A percentile compares a stretch with the other conserved stretches of the same genome.
Conservation (phyloP, 2,329 filamentous ascomycete genomes). For the Botrytis elliptica region DNA sequence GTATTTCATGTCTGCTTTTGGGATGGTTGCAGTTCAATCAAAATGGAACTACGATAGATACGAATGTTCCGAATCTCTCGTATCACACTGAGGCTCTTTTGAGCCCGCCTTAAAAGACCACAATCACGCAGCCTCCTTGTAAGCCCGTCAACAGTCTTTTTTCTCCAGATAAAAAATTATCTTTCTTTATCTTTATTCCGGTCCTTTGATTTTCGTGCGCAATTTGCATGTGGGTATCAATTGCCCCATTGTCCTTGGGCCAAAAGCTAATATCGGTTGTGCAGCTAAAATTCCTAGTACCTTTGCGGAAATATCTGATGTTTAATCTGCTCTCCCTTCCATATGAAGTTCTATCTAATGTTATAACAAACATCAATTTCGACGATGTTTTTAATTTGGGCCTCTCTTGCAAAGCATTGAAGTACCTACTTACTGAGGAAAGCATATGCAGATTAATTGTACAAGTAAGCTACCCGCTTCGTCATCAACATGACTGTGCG, state of each 20-base stretch:
- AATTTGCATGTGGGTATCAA: not conserved
- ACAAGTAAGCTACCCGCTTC: slow-evolving; percentile 28
- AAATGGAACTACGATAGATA: not conserved
- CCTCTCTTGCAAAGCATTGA: slow-evolving; percentile 31
- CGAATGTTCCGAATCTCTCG: not conserved
- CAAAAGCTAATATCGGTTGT: not conserved
- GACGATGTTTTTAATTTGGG: slow-evolving; percentile 38
- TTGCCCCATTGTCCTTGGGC: not conserved
- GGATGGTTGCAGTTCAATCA: not conserved
- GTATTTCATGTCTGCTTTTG: not conserved
- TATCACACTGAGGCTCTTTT: slow-evolving; percentile 1
- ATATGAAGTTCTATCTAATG: slow-evolving; percentile 37
- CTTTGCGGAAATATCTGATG: slow-evolving; percentile 28
- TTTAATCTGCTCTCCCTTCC: slow-evolving; percentile 34
- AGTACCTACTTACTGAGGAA: slow-evolving; percentile 35
- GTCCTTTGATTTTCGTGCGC: not conserved
- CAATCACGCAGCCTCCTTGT: not conserved
- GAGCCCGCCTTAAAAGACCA: not conserved
- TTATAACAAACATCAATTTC: slow-evolving; percentile 34
- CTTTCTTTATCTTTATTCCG: not conserved
- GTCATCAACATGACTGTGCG: not conserved
- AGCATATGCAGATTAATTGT: slow-evolving; percentile 36
- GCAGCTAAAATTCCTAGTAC: not conserved
- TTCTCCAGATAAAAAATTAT: not conserved
- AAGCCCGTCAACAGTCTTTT: not conserved